Evolutionary conservation across 495 filamentous ascomycete genomes (phyloP), one percentile per base, ranked within the genome.

Genomic region (Tuber melanosporum): DNA sequence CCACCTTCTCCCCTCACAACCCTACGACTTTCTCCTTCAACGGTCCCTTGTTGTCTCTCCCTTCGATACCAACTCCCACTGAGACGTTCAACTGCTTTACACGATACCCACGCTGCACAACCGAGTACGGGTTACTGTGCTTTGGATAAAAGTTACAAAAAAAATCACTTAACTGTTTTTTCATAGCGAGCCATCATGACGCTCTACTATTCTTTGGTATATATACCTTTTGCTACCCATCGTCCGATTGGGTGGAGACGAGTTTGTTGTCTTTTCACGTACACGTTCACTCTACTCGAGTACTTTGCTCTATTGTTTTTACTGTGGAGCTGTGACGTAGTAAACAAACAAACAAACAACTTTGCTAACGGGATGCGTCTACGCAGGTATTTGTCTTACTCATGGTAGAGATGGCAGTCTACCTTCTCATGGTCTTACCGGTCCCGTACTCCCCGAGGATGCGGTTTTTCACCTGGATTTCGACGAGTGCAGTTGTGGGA

Each of bases 151-250:
- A 57, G 69, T 75, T 46, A 70, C 6, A 70, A 43, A 73, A 52
- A n/a, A 46, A 41, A 44, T 26, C 73, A 52, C 72, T 26, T 19
- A 43, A 20, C 36, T 19, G 15, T 49, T 74, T 41, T 32, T 47
- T 41, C 49, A 41, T 42, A 71, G 57, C 52, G n/a, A 62, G 52
- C 75, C 46, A 78, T 44, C 77, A 99, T 99, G 95, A 99, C 96
- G 86, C 94, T 99, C 85, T 99, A 99, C 88, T 99, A 97, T 89
- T 94, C 90, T 82, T 89, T 99, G 75, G 95, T 98, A 92, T 84
- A 92, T 84, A 93, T 90, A 71, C 73, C 20, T 69, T 57, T 45
- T 74, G 46, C 77, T 14, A 78, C 43, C 46, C 15, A 44, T 20
- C 26, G 15, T 74, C 22, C 32, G 44, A 70, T 49, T 52, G 20